These are phyloP conservation scores for Sphaceloma murrayae DNA, from an alignment of 2,329 filamentous ascomycete species.

Conservation along the genomic window DNA sequence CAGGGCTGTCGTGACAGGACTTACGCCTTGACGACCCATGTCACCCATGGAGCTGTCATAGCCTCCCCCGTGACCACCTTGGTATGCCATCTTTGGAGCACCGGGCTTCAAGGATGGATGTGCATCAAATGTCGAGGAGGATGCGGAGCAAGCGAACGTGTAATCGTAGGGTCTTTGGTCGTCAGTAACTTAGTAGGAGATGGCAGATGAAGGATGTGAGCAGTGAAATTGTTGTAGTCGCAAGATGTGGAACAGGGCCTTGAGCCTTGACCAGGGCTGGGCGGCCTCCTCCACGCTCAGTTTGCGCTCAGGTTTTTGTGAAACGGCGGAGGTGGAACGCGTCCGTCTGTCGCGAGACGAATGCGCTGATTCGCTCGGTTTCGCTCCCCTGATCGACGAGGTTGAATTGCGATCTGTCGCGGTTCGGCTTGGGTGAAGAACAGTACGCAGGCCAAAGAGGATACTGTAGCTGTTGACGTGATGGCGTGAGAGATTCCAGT, in stretches of 20 bases:
- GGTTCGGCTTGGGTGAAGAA: background rate
- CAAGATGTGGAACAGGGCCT: conserved; percentile 6
- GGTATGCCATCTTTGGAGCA: conserved; percentile 15
- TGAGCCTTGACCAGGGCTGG: background rate
- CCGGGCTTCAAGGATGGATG: conserved; percentile 12
- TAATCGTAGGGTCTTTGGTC: background rate
- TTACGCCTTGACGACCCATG: conserved; percentile 13
- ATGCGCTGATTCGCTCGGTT: background rate
- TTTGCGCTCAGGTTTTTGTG: too few species aligned
- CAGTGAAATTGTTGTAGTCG: background rate
- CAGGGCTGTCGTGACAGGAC: background rate
- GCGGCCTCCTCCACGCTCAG: background rate
- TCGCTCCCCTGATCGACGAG: conserved; percentile 7
- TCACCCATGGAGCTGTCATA: conserved; percentile 15
- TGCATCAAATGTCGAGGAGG: conserved; percentile 6
- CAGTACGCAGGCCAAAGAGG: background rate
- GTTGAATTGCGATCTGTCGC: conserved; percentile 12
- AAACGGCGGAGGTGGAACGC: conserved; percentile 11
- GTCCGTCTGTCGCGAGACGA: conserved; percentile 9
- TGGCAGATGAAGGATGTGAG: conserved; percentile 1
- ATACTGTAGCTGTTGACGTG: too few species aligned
- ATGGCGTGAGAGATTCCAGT: too few species aligned
- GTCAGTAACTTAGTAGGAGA: background rate
- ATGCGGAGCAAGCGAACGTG: conserved; percentile 6
- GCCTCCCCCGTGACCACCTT: conserved; percentile 16